Conservation (phyloP, 2,329 filamentous ascomycete genomes). For the Fusarium veterinarium region DNA sequence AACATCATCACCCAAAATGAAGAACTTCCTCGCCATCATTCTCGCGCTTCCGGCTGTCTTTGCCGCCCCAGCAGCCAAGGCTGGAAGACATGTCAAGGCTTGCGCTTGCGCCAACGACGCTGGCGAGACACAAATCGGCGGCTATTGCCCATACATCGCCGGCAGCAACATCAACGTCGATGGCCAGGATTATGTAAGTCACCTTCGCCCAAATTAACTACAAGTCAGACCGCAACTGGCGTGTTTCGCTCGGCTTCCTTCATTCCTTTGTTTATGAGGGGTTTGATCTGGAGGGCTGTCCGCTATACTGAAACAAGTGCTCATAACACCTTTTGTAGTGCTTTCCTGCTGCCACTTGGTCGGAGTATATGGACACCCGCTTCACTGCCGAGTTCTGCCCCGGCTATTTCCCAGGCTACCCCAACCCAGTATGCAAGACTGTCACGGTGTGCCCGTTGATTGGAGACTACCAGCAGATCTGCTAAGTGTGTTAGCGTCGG, state of each 20-base stretch:
- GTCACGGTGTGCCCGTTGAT: not conserved
- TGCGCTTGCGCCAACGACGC: not conserved
- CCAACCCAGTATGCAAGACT: not conserved
- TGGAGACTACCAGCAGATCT: not conserved
- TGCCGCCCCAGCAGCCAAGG: not conserved
- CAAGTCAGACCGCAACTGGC: rapidly evolving
- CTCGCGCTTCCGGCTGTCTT: not conserved
- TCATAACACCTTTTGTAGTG: not conserved
- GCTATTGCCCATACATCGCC: not conserved
- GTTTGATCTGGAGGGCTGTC: not conserved
- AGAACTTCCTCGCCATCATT: not conserved
- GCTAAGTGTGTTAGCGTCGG: not conserved
- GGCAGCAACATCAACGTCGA: not conserved
- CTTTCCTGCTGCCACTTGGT: not conserved
- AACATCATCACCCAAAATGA: not conserved
- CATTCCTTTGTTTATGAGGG: rapidly evolving
- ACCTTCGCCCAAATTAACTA: rapidly evolving
- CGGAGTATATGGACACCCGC: not conserved
- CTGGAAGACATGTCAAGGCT: not conserved
- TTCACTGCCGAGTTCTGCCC: not conserved
- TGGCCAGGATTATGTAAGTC: not conserved
- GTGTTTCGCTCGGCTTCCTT: rapidly evolving
- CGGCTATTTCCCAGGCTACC: not conserved
- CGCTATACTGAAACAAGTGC: not conserved
- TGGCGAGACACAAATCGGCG: not conserved